Base-by-base conservation (phyloP, 2,329 filamentous ascomycete species). In the Colletotrichum ledebouriae region DNA sequence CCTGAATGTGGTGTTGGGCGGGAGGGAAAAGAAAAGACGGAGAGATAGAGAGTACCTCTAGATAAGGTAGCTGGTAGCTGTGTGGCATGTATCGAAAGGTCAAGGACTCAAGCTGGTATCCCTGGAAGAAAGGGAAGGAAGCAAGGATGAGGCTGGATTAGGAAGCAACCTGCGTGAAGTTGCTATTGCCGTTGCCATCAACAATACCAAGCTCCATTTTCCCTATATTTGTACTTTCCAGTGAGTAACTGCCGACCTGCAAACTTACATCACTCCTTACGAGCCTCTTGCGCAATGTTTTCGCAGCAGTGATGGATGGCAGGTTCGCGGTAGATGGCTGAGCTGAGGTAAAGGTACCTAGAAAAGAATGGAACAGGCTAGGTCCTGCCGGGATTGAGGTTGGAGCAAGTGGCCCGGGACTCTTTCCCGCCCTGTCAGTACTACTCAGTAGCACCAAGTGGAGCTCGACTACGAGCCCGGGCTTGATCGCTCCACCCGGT, bases 341-440 rank as follows among this genome's bases (percentile, higher is more conserved):
- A 25, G 25, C 25, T 25, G 25, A 5, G 29, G 29, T 9, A 29
- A 29, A 29, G 29, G 25, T 1, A 29, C 25, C 25, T 7, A 37
- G 34, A 42, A 20, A 59, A 47, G 10, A 60, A 20, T 37, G 58
- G 58, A 13, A 13, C 29, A 37, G 20, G 13, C 25, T 33, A 25
- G 29, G 39, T 34, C 15, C 22, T 22, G 11, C 58, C 7, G 33
- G 47, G 47, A 59, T 59, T 4, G 33, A 33, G 53, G 47, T 29
- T 68, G 65, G 53, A 64, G 39, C 39, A 42, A 17, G 22, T 42
- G 41, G 41, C 47, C 61, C 61, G 61, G 53, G 61, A 22, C 41
- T 47, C 46, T 22, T 44, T 65, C 55, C 65, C 61, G 61, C 47
- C 47, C 55, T 55, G 39, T 68, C 61, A 61, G 61, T 68, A 57